Base-by-base conservation (phyloP, 345 rosid genomes). In the Zanthoxylum bungeanum region DNA sequence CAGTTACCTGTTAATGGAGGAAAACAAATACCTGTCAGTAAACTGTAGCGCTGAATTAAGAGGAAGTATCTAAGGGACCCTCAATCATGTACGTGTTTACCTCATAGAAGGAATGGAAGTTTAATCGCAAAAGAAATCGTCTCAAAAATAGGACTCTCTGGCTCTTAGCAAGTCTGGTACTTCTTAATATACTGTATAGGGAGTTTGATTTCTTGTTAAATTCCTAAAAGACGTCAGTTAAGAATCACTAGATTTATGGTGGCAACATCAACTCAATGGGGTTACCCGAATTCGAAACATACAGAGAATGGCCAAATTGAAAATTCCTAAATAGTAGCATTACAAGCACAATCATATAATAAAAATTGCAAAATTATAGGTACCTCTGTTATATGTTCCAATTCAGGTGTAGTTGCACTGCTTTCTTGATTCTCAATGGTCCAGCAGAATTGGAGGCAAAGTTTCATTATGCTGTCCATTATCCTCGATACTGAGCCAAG, bases 391-490 rank as follows among this genome's bases (percentile, higher is more conserved):
- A 95, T 84, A 73, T 80, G 90, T 68, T 92, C 98, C 71, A 92
- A 87, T 80, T 92, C 96, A 16, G 87, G 81, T 37, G 93, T 82
- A 85, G 85, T 89, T 73, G 84, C 81, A 70, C 80, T 85, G 81
- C 84, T 88, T 70, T 89, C 98, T 84, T 90, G 98, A 82, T 87
- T 92, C 80, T 95, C 98, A 69, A 95, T 83, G 75, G 85, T 91
- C 99, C 99, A 92, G 85, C 99, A 95, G 84, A 91, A 92, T 84
- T 89, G 98, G 68, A 95, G 85, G 82, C 98, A 89, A 49, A 95
- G 97, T 75, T 86, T 90, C 98, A 95, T 92, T 74, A 95, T 95
- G 83, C 98, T 78, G 73, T 95, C 97, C 56, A 95, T 81, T 82
- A 95, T 92, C 82, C 98, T 95, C 9, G 97, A 89, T 40, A 95